Evolutionary conservation across 192 early-diverging fungal genomes (phyloP).

Genomic region (Coemansia sp.): DNA sequence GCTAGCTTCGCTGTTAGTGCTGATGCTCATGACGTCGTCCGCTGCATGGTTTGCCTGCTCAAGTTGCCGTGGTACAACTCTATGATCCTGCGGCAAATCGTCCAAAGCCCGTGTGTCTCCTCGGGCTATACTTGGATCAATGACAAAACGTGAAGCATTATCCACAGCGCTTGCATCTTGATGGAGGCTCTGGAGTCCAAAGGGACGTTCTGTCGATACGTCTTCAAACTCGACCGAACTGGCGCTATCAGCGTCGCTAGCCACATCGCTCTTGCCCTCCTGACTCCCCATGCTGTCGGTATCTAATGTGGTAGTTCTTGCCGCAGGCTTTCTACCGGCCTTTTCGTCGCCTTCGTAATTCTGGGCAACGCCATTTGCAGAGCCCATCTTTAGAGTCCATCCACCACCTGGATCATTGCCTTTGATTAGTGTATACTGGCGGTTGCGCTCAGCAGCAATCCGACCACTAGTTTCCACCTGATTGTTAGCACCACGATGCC

Average conservation of each 20-base stretch:
- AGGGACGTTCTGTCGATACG: conserved; percentile 17
- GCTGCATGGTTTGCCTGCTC: background rate
- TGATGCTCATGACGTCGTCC: conserved; percentile 13
- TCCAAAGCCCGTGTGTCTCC: background rate
- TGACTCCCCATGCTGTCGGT: background rate
- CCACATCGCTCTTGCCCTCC: conserved; percentile 23
- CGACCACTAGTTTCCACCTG: conserved; percentile 55
- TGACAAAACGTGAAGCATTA: background rate
- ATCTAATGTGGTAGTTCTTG: background rate
- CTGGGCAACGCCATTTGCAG: background rate
- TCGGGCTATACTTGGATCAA: background rate
- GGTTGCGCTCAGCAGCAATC: conserved; percentile 79
- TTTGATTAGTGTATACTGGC: conserved; percentile 85
- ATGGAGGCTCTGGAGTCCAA: background rate
- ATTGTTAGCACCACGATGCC: background rate
- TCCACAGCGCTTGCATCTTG: background rate
- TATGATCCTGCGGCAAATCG: background rate
- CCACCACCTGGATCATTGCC: conserved; percentile 72
- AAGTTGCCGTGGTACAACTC: background rate
- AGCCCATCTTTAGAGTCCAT: conserved; percentile 61
- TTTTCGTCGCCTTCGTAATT: background rate
- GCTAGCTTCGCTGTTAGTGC: conserved; percentile 4
- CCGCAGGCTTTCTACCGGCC: background rate
- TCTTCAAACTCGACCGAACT: conserved; percentile 65
- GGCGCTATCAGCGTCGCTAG: conserved; percentile 50